Evolutionary conservation across 1,284 basidiomycete species (phyloP), one percentile per base, ranked within the genome.

Genomic region (Exobasidium rhododendri): DNA sequence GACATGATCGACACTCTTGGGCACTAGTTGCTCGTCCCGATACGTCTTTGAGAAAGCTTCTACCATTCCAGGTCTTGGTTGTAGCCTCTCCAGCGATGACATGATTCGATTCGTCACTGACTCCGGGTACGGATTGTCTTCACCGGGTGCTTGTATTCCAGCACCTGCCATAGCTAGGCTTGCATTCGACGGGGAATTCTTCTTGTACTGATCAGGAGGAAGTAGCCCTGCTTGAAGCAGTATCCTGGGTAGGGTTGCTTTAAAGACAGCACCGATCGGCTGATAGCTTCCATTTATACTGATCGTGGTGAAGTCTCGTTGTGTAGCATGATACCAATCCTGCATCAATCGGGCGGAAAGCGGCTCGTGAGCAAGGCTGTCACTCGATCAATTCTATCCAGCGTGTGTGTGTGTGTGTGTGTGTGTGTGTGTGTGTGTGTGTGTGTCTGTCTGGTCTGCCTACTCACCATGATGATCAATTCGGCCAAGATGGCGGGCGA

Each of bases 321-420:
- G 73, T 1, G 65, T 66, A 20, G 63, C 66, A 44, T 75, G 73
- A 64, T 74, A 75, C 73, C 73, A 75, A 55, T 74, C 73, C 56
- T 58, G 56, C 49, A 14, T 17, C n/a, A n/a, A n/a, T n/a, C n/a
- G n/a, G n/a, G n/a, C n/a, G n/a, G n/a, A n/a, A n/a, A n/a, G n/a
- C n/a, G n/a, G n/a, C n/a, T n/a, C n/a, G n/a, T 30, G n/a, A n/a
- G n/a, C n/a, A n/a, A n/a, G n/a, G n/a, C n/a, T n/a, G n/a, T n/a
- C n/a, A n/a, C n/a, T n/a, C n/a, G n/a, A n/a, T n/a, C n/a, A n/a
- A n/a, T n/a, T n/a, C n/a, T n/a, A n/a, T n/a, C n/a, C n/a, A n/a
- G n/a, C n/a, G n/a, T n/a, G n/a, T n/a, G n/a, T n/a, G n/a, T n/a
- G n/a, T n/a, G n/a, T n/a, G n/a, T n/a, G n/a, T n/a, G n/a, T n/a